These are phyloP conservation scores for Russula ochroleuca DNA, from an alignment of 768 basidiomycete genomes.

Conservation along the genomic window DNA sequence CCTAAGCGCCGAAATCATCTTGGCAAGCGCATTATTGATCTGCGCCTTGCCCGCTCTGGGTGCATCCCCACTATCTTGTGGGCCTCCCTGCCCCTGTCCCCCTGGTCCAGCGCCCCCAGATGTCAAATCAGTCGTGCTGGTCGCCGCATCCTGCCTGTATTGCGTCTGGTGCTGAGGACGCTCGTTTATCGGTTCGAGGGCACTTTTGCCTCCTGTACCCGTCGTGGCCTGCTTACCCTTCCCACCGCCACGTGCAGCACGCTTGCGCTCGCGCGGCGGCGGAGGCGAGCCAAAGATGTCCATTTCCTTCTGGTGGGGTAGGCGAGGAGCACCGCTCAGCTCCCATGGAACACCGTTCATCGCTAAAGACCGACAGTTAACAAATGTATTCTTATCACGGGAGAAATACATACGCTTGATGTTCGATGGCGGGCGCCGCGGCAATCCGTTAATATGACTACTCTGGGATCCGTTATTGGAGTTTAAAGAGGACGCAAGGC, in stretches of 20 bases:
- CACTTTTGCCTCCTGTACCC: conserved; percentile 53
- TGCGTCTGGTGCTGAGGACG: conserved; percentile 50
- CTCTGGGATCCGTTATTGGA: conserved; percentile 14
- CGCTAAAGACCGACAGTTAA: conserved; percentile 39
- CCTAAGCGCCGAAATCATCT: conserved; percentile 83
- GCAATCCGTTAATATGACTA: conserved; percentile 10
- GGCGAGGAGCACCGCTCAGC: conserved; percentile 62
- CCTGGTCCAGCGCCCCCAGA: conserved; percentile 1
- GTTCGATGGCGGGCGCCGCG: conserved; percentile 42
- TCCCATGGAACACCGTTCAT: conserved; percentile 78
- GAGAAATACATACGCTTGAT: conserved; percentile 65
- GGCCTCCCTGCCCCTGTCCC: conserved; percentile 23
- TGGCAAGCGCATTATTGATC: conserved; percentile 83
- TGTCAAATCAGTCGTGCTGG: conserved; percentile 68
- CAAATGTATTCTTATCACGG: conserved; percentile 14
- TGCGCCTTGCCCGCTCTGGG: conserved; percentile 87
- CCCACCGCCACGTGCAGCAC: conserved; percentile 30
- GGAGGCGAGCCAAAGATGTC: conserved; percentile 57
- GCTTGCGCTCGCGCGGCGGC: conserved; percentile 55
- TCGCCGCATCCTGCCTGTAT: conserved; percentile 57
- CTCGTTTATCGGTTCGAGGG: conserved; percentile 73
- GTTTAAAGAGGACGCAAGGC: conserved; percentile 10
- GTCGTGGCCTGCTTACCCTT: conserved; percentile 18
- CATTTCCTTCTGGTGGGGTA: conserved; percentile 53
- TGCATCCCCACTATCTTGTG: conserved; percentile 43